These are phyloP conservation scores for Chaetomiaceae sp. DNA, from an alignment of 2,329 filamentous ascomycete genomes.

Conservation along the genomic window DNA sequence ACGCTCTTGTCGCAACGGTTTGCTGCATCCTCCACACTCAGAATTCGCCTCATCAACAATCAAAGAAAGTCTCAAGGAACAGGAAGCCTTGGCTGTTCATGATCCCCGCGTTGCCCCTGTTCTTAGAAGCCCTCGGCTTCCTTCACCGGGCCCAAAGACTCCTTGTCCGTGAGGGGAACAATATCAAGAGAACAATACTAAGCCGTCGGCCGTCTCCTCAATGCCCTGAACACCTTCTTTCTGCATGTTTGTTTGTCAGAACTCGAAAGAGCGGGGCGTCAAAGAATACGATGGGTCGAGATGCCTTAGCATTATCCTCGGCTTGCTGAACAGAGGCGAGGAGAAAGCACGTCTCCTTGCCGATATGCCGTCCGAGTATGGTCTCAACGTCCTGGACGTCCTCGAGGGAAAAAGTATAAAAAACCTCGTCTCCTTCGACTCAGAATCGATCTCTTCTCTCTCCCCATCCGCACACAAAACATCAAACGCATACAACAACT, in stretches of 20 bases:
- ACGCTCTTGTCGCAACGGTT: not conserved
- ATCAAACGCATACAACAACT: slow-evolving; percentile 10
- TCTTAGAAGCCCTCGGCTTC: not conserved
- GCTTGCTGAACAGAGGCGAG: not conserved
- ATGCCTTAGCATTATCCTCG: slow-evolving; percentile 2
- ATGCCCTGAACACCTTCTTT: not conserved
- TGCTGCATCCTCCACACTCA: not conserved
- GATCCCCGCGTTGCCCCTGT: not conserved
- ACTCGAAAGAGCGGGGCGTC: not conserved
- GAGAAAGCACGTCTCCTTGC: not conserved
- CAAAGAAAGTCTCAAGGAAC: slow-evolving; percentile 1
- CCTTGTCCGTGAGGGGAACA: slow-evolving; percentile 10
- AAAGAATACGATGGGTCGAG: slow-evolving; percentile 2
- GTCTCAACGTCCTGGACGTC: not conserved
- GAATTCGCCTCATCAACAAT: not conserved
- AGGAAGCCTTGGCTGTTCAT: not conserved
- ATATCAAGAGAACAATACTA: slow-evolving; percentile 17
- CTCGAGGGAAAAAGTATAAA: slow-evolving; percentile 23
- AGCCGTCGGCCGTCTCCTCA: not conserved
- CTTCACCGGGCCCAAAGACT: not conserved
- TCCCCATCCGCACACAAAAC: slow-evolving; percentile 18
- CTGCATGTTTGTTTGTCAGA: slow-evolving; percentile 1
- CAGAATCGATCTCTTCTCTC: slow-evolving; percentile 12
- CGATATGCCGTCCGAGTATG: not conserved
- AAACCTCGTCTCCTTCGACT: slow-evolving; percentile 11